Percentiles rank a stretch among this genome's conserved stretches.
Evolutionary conservation across 2,329 filamentous ascomycete genomes (phyloP).

Genomic region (Fusarium agapanthi): DNA sequence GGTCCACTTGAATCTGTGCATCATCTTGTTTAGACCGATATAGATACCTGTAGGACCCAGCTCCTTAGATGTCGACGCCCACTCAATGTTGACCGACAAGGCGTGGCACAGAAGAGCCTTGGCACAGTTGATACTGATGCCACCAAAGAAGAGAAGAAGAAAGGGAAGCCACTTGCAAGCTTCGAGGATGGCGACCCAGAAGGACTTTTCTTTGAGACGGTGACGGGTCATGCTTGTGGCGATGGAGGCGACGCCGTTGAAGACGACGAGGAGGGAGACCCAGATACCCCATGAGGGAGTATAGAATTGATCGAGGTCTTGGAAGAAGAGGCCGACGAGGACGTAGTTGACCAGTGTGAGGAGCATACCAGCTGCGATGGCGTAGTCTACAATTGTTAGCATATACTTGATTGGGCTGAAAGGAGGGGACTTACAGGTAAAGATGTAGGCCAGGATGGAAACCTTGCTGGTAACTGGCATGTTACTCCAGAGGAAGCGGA

Average conservation of each 20-base stretch:
- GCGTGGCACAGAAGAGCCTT: constrained; percentile 42
- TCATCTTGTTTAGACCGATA: constrained; percentile 49
- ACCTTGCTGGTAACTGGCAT: constrained; percentile 73
- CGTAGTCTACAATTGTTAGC: too few species aligned
- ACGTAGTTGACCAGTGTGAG: constrained; percentile 76
- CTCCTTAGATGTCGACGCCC: constrained; percentile 43
- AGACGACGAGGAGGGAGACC: constrained; percentile 52
- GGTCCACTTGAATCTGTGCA: constrained; percentile 57
- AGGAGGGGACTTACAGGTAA: constrained; percentile 66
- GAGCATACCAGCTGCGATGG: constrained; percentile 71
- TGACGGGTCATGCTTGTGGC: constrained; percentile 40
- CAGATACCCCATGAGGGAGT: constrained; percentile 72
- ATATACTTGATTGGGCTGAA: too few species aligned
- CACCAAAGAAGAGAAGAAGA: constrained; percentile 44
- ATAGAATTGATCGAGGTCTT: constrained; percentile 73
- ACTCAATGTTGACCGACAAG: constrained; percentile 43
- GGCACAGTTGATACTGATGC: constrained; percentile 42
- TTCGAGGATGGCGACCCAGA: constrained; percentile 40
- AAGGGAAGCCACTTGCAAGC: constrained; percentile 41
- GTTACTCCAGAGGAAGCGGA: constrained; percentile 40
- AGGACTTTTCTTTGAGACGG: constrained; percentile 40
- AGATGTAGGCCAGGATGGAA: constrained; percentile 75
- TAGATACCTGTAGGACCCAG: constrained; percentile 42
- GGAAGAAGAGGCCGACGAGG: constrained; percentile 76
- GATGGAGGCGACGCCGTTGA: constrained; percentile 37